A percentile compares a stretch with the other conserved stretches of the same genome.
Evolutionary conservation across 1,284 basidiomycete species (phyloP).

Genomic region (Peniophora sp.): DNA sequence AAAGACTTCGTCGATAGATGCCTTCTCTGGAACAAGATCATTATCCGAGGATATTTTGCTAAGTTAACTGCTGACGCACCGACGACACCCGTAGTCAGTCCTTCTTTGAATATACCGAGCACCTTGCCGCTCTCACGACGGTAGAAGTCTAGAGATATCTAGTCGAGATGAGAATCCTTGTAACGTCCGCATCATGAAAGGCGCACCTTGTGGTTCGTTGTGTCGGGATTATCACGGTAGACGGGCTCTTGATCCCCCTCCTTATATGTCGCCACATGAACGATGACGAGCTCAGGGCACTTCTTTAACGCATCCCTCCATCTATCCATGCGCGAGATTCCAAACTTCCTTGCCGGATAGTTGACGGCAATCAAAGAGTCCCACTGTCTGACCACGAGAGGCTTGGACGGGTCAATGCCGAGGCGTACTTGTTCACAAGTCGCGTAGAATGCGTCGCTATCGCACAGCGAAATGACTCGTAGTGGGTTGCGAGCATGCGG

Average conservation of each 20-base stretch:
- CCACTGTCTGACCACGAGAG: constrained; percentile 94
- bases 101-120: constrained; percentile 77
- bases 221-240: constrained; percentile 84
- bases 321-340: constrained; percentile 80
- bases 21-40: constrained; percentile 55
- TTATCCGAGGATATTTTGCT: background rate
- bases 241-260: constrained; percentile 85
- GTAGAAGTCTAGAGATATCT: constrained; percentile 95
- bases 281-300: constrained; percentile 79
- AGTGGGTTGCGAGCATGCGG: constrained; percentile 63
- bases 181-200: too few species aligned
- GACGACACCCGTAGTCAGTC: constrained; percentile 63
- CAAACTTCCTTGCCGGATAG: constrained; percentile 88
- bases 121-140: constrained; percentile 88
- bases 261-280: constrained; percentile 93
- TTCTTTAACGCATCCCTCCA: constrained; percentile 75
- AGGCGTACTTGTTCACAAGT: constrained; percentile 86
- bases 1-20: constrained; percentile 81
- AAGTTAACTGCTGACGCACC: constrained; percentile 31
- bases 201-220: constrained; percentile 91
- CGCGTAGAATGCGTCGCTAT: constrained; percentile 91
- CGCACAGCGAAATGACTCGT: constrained; percentile 82
- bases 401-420: constrained; percentile 62
- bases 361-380: constrained; percentile 87
- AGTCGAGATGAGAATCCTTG: too few species aligned